Evolutionary conservation across 352 stramenopile genomes (phyloP).

Genomic region (Phytophthora tubulina): DNA sequence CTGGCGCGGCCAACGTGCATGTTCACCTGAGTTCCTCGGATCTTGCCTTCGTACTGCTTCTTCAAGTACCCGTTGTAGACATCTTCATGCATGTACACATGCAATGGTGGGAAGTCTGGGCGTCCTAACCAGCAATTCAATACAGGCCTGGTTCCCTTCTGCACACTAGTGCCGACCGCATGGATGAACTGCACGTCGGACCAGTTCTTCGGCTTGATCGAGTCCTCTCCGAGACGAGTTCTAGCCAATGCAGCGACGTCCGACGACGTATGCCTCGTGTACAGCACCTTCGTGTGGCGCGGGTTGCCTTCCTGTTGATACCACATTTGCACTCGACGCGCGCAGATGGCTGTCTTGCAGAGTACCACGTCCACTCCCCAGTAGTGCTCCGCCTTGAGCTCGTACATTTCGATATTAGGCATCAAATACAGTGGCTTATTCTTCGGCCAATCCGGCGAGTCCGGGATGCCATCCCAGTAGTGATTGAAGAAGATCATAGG

Average conservation of each 20-base stretch:
- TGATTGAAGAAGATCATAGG: conserved; percentile 61
- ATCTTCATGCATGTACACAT: conserved; percentile 62
- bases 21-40: conserved; percentile 37
- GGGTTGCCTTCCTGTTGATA: conserved; percentile 68
- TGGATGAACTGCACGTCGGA: conserved; percentile 57
- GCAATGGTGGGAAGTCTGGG: conserved; percentile 56
- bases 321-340: conserved; percentile 53
- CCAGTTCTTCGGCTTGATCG: conserved; percentile 58
- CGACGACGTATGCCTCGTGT: conserved; percentile 68
- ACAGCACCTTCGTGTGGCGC: conserved; percentile 56
- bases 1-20: conserved; percentile 52
- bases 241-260: conserved; percentile 56
- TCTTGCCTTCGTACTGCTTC: conserved; percentile 40
- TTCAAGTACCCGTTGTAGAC: conserved; percentile 48
- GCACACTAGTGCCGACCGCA: conserved; percentile 57
- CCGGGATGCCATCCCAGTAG: conserved; percentile 55
- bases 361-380: conserved; percentile 62
- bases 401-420: conserved; percentile 68
- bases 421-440: conserved; percentile 52
- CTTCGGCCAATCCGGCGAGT: conserved; percentile 40
- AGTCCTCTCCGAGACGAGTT: conserved; percentile 34
- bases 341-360: conserved; percentile 67
- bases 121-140: conserved; percentile 68
- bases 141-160: conserved; percentile 62
- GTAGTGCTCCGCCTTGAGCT: conserved; percentile 61